Evolutionary conservation across 2,329 filamentous ascomycete species (phyloP).

Genomic region (Penicillium fuscoglaucum): DNA sequence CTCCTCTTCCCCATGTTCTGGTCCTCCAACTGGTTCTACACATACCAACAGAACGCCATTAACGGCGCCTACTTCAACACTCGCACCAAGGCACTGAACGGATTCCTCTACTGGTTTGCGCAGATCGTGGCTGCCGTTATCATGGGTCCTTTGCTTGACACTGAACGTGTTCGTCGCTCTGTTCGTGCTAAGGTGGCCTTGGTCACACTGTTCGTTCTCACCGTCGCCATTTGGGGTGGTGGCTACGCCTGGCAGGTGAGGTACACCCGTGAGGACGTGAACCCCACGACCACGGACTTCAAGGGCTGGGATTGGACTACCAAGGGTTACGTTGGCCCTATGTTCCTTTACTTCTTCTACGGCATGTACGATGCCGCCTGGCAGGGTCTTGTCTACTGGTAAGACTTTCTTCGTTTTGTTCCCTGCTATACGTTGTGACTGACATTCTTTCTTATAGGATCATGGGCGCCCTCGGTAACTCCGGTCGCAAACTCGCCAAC

Average conservation of each 20-base stretch:
- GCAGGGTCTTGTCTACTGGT: slow-evolving; percentile 89
- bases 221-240: slow-evolving; percentile 76
- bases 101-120: slow-evolving; percentile 70
- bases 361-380: slow-evolving; percentile 83
- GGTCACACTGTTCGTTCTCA: slow-evolving; percentile 62
- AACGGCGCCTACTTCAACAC: slow-evolving; percentile 70
- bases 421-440: background rate
- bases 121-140: slow-evolving; percentile 73
- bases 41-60: slow-evolving; percentile 73
- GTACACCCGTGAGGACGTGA: slow-evolving; percentile 50
- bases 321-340: slow-evolving; percentile 68
- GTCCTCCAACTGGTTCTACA: slow-evolving; percentile 75
- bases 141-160: slow-evolving; percentile 71
- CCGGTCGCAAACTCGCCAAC: slow-evolving; percentile 84
- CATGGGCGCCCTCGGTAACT: slow-evolving; percentile 91
- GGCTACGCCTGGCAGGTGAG: slow-evolving; percentile 72
- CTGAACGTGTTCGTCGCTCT: slow-evolving; percentile 58
- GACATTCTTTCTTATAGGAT: slow-evolving; percentile 55
- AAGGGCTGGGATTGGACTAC: slow-evolving; percentile 62
- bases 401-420: slow-evolving; percentile 26
- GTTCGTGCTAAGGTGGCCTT: slow-evolving; percentile 65
- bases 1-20: slow-evolving; percentile 79
- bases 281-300: slow-evolving; percentile 5
- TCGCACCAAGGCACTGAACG: slow-evolving; percentile 71
- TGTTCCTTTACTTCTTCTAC: slow-evolving; percentile 88